These are phyloP conservation scores for Coleophoma eucalyptorum DNA, from an alignment of 2,329 filamentous ascomycete species.

Conservation along the genomic window DNA sequence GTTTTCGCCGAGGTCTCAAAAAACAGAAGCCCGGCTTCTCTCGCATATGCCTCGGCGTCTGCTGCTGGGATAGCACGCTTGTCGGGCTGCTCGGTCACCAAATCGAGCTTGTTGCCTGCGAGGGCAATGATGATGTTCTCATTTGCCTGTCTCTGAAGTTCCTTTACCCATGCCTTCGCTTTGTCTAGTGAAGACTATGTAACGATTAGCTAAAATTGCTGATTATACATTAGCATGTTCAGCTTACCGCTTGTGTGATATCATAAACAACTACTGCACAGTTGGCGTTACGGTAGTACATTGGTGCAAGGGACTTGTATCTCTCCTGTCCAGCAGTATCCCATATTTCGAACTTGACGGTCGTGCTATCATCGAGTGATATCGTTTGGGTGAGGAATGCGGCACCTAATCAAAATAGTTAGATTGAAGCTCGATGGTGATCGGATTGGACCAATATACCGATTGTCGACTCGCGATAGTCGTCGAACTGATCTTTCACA, in stretches of 20 bases:
- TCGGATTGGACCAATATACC: slow-evolving; percentile 2
- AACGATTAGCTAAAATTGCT: slow-evolving; percentile 3
- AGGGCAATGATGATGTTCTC: slow-evolving; percentile 99
- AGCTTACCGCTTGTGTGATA: slow-evolving; percentile 89
- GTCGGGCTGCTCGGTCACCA: slow-evolving; percentile 90
- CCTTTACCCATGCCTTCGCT: slow-evolving; percentile 99
- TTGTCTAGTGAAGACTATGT: slow-evolving; percentile 90
- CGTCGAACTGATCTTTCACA: slow-evolving; percentile 99
- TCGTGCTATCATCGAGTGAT: slow-evolving; percentile 94
- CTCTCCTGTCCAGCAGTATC: slow-evolving; percentile 97
- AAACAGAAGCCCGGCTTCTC: slow-evolving; percentile 90
- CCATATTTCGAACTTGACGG: slow-evolving; percentile 99
- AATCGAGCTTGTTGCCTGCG: slow-evolving; percentile 95
- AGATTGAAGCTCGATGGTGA: slow-evolving; percentile 37
- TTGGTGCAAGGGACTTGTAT: slow-evolving; percentile 97
- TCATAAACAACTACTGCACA: slow-evolving; percentile 99
- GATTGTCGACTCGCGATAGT: slow-evolving; percentile 36
- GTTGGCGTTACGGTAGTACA: slow-evolving; percentile 99
- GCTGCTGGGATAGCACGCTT: slow-evolving; percentile 88
- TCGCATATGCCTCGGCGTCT: slow-evolving; percentile 93
- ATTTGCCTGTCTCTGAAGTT: slow-evolving; percentile 96
- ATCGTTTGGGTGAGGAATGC: slow-evolving; percentile 99
- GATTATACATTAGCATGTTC: no score
- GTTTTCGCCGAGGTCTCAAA: slow-evolving; percentile 99
- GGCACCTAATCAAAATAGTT: slow-evolving; percentile 80